A percentile compares a stretch with the other conserved stretches of the same genome.
These are phyloP conservation scores for Buddleja alternifolia DNA, from an alignment of 257 asterid genomes.

Conservation along the genomic window DNA sequence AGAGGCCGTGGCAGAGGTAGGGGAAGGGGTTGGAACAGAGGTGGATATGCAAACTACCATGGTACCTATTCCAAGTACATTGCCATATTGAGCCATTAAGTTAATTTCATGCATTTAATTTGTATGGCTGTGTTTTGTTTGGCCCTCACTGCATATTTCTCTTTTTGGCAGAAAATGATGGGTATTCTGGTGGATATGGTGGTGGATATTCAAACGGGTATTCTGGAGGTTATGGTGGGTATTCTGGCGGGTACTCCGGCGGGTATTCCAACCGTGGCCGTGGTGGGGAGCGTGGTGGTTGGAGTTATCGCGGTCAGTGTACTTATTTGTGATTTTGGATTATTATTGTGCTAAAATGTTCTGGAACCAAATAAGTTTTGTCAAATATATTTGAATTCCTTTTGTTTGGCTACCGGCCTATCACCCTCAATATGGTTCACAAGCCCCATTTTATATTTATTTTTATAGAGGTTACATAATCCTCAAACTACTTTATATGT, in stretches of 20 bases:
- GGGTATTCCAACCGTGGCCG: conserved; percentile 32
- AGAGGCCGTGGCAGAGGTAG: conserved; percentile 93
- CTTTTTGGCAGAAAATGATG: conserved; percentile 50
- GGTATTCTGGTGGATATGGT: conserved; percentile 29
- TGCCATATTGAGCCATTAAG: neutral
- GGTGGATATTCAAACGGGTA: conserved; percentile 19
- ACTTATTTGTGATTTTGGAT: neutral
- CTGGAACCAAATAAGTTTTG: neutral
- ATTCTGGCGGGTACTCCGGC: conserved; percentile 25
- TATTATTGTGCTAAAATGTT: neutral
- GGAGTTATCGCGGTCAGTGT: conserved; percentile 70
- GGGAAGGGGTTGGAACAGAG: conserved; percentile 90
- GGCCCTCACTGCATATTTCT: neutral
- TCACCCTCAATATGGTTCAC: no score
- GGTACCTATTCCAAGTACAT: conserved; percentile 31
- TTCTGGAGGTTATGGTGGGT: conserved; percentile 41
- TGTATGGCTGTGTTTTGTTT: neutral
- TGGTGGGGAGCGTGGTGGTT: conserved; percentile 54
- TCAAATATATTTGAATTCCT: no score
- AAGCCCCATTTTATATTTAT: no score
- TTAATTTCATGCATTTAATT: conserved; percentile 3
- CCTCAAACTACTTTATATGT: no score
- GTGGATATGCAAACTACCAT: conserved; percentile 70
- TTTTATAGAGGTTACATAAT: no score
- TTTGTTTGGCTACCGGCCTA: no score